Evolutionary conservation across 441 rosid species (phyloP), one percentile per base, ranked within the genome.

Genomic region (Omphalea diandra): DNA sequence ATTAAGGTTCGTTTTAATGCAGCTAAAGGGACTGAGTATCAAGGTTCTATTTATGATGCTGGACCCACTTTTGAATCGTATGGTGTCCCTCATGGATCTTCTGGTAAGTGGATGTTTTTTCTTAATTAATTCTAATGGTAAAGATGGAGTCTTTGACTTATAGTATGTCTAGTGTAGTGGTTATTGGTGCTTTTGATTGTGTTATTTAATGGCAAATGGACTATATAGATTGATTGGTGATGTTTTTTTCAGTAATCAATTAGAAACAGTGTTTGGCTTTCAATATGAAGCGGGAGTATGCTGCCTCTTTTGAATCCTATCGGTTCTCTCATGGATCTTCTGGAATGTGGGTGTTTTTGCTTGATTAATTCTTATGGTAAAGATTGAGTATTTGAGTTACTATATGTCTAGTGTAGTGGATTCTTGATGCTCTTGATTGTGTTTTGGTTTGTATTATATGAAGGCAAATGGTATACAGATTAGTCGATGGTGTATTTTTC

Each of bases 11-110:
- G 56, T 52, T 82, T 82, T 46, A 77, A 85, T 80, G 41, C 73
- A 22, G 62, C 14, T 5, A 88, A 89, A 63, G 95, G 94, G 61
- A 75, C 59, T 8, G 86, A 80, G 44, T 89, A 72, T 55, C 63
- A 69, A 67, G 97, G 93, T 2, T 93, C 94, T 0, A 81, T 88
- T 62, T 90, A 89, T 62, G 94, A 93, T 80, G 96, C 93, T 76
- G 84, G 62, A 18, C 83, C 97, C 5, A 89, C 95, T 54, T 90
- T 93, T 78, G 77, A 83, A 63, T 89, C 94, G 0, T 90, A 90
- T 69, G 92, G 86, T 3, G 89, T 89, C 27, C 76, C 88, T 71
- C 97, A 87, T 81, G 98, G 94, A 72, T 90, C 95, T 69, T 73
- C 82, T 62, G 95, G 98, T 90, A 85, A 55, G 75, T 57, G 55